phyloP scores from a whole-genome alignment of 2,329 filamentous ascomycete species.

The Xylaria sp. region DNA sequence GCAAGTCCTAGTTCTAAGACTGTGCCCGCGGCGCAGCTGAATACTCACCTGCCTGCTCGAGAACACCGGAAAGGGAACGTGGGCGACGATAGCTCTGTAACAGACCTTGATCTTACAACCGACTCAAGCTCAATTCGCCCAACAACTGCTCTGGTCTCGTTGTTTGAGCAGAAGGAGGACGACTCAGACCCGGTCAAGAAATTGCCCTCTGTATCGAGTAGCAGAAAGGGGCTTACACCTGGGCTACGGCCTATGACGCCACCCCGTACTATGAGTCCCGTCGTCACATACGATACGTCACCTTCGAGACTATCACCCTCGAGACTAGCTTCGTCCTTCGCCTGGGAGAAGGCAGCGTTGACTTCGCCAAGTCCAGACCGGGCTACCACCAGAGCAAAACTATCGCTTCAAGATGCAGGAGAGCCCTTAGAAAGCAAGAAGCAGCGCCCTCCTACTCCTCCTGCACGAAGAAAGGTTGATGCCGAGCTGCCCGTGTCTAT shows the following conservation, averaged over 20 bases:
- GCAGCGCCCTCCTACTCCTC: constrained; percentile 45
- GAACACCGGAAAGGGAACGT: constrained; percentile 47
- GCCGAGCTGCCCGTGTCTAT: constrained; percentile 24
- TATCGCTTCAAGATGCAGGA: constrained; percentile 9
- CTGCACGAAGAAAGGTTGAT: constrained; percentile 38
- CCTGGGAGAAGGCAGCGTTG: constrained; percentile 38
- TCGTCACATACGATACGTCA: constrained; percentile 41
- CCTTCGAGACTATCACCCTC: constrained; percentile 45
- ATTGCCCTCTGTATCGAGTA: constrained; percentile 38
- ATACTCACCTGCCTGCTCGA: constrained; percentile 41
- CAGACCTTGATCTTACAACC: constrained; percentile 52
- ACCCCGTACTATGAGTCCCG: constrained; percentile 47
- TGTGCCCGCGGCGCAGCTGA: constrained; percentile 32
- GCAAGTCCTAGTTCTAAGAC: constrained; percentile 63
- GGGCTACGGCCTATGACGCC: constrained; percentile 50
- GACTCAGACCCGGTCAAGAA: constrained; percentile 47
- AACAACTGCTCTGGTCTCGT: constrained; percentile 72
- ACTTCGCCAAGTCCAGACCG: constrained; percentile 33
- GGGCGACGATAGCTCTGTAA: constrained; percentile 48
- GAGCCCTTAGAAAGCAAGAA: constrained; percentile 22
- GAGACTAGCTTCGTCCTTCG: constrained; percentile 38
- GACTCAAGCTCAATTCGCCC: constrained; percentile 71
- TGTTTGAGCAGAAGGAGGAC: constrained; percentile 69
- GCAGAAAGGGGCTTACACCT: constrained; percentile 48
- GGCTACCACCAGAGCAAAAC: constrained; percentile 1